Conservation (phyloP, 805 yeast species). For the Ogataea neopini region DNA sequence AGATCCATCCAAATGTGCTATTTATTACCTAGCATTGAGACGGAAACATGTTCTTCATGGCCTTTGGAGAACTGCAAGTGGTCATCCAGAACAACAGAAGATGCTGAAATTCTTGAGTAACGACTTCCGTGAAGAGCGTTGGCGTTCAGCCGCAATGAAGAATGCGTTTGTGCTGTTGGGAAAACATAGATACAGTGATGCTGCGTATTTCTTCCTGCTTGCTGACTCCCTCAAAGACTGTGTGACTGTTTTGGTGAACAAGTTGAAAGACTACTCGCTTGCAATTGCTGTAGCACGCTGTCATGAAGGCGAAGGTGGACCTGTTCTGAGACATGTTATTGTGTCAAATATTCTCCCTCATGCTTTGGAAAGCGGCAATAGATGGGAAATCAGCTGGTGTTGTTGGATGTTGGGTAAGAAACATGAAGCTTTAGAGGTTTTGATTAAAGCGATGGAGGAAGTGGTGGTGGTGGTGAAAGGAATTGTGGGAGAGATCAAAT, state of each 20-base stretch:
- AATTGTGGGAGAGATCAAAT: background rate
- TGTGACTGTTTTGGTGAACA: constrained; percentile 67
- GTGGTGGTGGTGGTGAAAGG: constrained; percentile 17
- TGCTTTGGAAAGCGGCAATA: constrained; percentile 62
- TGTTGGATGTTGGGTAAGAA: constrained; percentile 63
- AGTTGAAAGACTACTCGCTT: constrained; percentile 66
- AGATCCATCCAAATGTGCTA: constrained; percentile 74
- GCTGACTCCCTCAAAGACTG: constrained; percentile 78
- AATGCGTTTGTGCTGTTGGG: constrained; percentile 90
- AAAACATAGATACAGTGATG: constrained; percentile 82
- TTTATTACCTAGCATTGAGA: constrained; percentile 74
- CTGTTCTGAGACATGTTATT: constrained; percentile 51
- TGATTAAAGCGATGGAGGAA: constrained; percentile 54
- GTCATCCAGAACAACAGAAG: constrained; percentile 80
- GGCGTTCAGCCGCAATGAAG: constrained; percentile 88
- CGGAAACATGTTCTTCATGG: constrained; percentile 78
- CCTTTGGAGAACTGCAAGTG: constrained; percentile 76
- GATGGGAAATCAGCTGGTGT: constrained; percentile 83
- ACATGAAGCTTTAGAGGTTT: constrained; percentile 57
- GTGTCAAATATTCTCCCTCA: constrained; percentile 51
- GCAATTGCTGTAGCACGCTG: constrained; percentile 83
- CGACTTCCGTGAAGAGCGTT: constrained; percentile 72
- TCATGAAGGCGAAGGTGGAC: constrained; percentile 62
- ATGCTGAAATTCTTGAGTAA: constrained; percentile 75
- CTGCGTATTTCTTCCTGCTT: constrained; percentile 84